phyloP scores from a whole-genome alignment of 768 basidiomycete species.

The Tylopilus subfusipes region DNA sequence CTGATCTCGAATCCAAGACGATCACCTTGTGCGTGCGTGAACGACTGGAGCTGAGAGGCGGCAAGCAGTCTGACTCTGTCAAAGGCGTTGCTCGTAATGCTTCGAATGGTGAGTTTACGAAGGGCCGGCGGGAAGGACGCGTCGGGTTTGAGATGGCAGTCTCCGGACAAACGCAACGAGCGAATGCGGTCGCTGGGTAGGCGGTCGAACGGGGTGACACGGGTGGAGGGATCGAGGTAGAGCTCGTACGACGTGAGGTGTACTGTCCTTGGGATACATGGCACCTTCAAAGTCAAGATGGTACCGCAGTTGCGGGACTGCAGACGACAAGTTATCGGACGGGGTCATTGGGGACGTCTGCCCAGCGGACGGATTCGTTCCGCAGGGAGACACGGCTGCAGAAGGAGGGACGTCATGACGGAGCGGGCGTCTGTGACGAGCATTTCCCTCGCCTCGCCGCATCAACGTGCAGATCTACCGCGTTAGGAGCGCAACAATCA shows the following conservation, averaged over 20 bases:
- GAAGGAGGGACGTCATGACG: slow-evolving; percentile 10
- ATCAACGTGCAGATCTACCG: slow-evolving; percentile 30
- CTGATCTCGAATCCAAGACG: slow-evolving; percentile 37
- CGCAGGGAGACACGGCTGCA: slow-evolving; percentile 36
- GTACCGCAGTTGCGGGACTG: slow-evolving; percentile 21
- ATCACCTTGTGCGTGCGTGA: slow-evolving; percentile 34
- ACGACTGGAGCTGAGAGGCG: slow-evolving; percentile 31
- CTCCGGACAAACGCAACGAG: slow-evolving; percentile 36
- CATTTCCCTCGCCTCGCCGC: slow-evolving; percentile 22
- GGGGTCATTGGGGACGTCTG: slow-evolving; percentile 39
- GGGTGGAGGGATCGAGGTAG: slow-evolving; percentile 29
- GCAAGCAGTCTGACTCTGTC: slow-evolving; percentile 32
- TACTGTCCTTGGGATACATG: slow-evolving; percentile 31
- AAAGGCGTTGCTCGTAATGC: slow-evolving; percentile 35
- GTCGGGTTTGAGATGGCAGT: slow-evolving; percentile 21
- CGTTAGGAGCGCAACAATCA: slow-evolving; percentile 30
- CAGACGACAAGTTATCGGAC: slow-evolving; percentile 2
- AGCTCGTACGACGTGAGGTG: slow-evolving; percentile 33
- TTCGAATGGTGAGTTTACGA: slow-evolving; percentile 29
- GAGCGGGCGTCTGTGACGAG: slow-evolving; percentile 21
- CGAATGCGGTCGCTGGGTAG: slow-evolving; percentile 23
- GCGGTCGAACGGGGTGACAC: slow-evolving; percentile 28
- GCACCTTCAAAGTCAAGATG: slow-evolving; percentile 35
- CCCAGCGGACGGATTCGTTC: slow-evolving; percentile 34
- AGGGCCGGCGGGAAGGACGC: slow-evolving; percentile 16